Evolutionary conservation across 2,329 filamentous ascomycete genomes (phyloP).

Genomic region (Hypoxylon sp.): DNA sequence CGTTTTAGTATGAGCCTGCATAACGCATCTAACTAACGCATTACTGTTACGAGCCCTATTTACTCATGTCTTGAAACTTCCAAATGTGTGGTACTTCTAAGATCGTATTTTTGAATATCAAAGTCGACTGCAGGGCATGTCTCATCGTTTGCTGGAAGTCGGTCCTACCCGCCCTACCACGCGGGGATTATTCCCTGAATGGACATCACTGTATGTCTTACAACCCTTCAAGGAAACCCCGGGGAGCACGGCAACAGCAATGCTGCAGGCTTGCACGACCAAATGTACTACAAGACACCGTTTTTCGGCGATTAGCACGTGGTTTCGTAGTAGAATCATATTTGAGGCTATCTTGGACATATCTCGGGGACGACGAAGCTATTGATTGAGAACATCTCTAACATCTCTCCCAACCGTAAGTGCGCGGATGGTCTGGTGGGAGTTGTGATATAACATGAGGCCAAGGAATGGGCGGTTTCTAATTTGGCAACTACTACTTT

Average conservation of each 20-base stretch:
- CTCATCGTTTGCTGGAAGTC: constrained; percentile 23
- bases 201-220: constrained; percentile 23
- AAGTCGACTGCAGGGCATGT: constrained; percentile 23
- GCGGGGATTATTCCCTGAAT: constrained; percentile 30
- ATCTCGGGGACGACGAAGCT: background rate
- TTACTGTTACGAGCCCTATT: constrained; percentile 5
- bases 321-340: constrained; percentile 25
- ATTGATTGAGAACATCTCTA: background rate
- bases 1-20: constrained; percentile 11
- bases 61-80: constrained; percentile 7
- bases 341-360: constrained; percentile 11
- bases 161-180: constrained; percentile 31
- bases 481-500: background rate
- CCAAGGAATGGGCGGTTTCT: background rate
- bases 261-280: constrained; percentile 20
- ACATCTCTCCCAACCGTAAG: too few species aligned
- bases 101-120: constrained; percentile 5
- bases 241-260: constrained; percentile 32
- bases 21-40: constrained; percentile 16
- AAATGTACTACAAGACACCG: constrained; percentile 1
- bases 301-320: constrained; percentile 26
- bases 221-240: constrained; percentile 19
- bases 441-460: background rate
- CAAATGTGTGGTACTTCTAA: constrained; percentile 16
- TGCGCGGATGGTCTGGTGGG: background rate